These are phyloP conservation scores for Glutinoglossum americanum DNA, from an alignment of 495 filamentous ascomycete species.

Conservation along the genomic window DNA sequence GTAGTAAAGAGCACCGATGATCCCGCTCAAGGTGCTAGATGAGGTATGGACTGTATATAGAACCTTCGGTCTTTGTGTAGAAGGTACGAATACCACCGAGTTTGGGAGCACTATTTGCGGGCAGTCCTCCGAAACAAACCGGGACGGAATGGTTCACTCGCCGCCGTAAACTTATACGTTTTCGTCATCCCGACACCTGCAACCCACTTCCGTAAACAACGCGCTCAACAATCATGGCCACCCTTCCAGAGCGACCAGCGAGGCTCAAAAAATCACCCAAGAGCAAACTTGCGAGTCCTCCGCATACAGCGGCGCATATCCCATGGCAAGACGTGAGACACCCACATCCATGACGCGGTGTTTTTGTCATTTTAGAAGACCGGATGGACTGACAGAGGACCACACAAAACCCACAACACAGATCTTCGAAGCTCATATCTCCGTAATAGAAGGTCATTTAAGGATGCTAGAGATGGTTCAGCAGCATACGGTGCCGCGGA, in stretches of 20 bases:
- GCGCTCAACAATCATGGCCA: not conserved
- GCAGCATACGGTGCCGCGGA: slow-evolving; percentile 12
- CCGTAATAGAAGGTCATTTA: slow-evolving; percentile 15
- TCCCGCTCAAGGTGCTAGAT: no score
- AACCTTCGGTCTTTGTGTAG: no score
- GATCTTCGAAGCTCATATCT: slow-evolving; percentile 17
- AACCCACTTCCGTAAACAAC: not conserved
- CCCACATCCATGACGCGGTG: not conserved
- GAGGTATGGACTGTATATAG: no score
- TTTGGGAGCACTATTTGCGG: no score
- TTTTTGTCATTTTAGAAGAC: not conserved
- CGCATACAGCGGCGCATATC: not conserved
- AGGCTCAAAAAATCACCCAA: not conserved
- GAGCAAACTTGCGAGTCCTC: not conserved
- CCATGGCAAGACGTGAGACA: not conserved
- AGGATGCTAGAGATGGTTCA: slow-evolving; percentile 18
- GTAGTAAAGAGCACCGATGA: no score
- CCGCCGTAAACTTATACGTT: not conserved
- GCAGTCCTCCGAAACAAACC: no score
- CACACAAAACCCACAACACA: not conserved
- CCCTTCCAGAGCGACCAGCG: not conserved
- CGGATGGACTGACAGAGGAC: not conserved
- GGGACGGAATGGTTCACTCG: no score
- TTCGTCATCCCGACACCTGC: not conserved
- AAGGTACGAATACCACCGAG: no score